Base-by-base conservation (phyloP, 2,329 filamentous ascomycete species). In the Amylocarpus encephaloides region DNA sequence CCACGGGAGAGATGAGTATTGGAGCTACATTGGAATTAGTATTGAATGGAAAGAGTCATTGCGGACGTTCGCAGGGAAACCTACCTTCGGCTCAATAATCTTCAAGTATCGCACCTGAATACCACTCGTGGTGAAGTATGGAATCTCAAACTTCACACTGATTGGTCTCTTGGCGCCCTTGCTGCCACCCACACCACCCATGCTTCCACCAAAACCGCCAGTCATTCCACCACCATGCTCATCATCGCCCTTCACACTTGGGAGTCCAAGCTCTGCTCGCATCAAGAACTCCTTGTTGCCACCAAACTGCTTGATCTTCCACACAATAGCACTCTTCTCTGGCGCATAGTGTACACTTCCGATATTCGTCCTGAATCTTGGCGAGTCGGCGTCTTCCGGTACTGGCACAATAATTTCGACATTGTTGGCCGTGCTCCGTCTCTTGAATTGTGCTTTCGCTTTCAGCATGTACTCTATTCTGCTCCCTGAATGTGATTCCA, bases 241-340 rank as follows among this genome's bases (percentile, higher is more conserved):
- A 64, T 97, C 92, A 60, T 97, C 92, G 45, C 92, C 92, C 58
- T 93, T 85, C 16, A 98, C 93, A 51, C 88, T 95, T 0, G 93
- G 93, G 39, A 98, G 74, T 44, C 93, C 93, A 11, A 98, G 78
- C 73, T 98, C 93, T 15, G 93, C 93, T 50, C 93, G 86, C 93
- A 98, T 98, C 61, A 98, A 76, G 64, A 98, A 98, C 67, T 98
- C 93, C 71, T 98, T 98, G 61, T 85, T 83, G n/a, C 93, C 93
- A 40, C 93, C 93, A 69, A 98, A 98, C 65, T 98, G 93, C 76
- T 98, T 98, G 69, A 98, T 98, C 76, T 98, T 98, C 93, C 93
- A 98, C 45, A 98, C 87, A 61, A 98, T 98, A 52, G 92, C 92
- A 56, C 88, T 94, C 66, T 95, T 92, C 70, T 98, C 93, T 0